Evolutionary conservation across 345 rosid species (phyloP).

Genomic region (Gossypium longicalyx): DNA sequence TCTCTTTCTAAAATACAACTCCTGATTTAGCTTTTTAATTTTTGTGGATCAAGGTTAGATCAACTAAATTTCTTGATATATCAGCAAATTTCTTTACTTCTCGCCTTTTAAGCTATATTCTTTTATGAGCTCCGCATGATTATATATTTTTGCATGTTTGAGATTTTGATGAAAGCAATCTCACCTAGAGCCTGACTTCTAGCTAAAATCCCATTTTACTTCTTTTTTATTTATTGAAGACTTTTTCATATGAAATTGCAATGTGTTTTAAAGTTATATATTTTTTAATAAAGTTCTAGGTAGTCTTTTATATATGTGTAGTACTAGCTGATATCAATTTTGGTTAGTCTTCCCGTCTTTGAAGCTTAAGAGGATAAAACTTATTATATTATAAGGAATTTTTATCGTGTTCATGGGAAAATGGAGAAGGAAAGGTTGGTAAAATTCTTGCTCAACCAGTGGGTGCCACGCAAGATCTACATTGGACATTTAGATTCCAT

Average conservation of each 20-base stretch:
- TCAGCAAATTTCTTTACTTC: neutral
- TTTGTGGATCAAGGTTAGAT: neutral
- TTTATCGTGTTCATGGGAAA: slow-evolving; percentile 3
- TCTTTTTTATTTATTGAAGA: neutral
- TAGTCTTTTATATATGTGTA: neutral
- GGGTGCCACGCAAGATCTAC: neutral
- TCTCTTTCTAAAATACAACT: too few relatives aligned
- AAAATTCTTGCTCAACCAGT: neutral
- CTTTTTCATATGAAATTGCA: neutral
- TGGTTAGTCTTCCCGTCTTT: neutral
- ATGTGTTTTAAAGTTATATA: neutral
- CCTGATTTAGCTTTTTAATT: neutral
- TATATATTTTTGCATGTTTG: neutral
- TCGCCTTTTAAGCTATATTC: neutral
- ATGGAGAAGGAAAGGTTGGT: neutral
- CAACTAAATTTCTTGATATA: neutral
- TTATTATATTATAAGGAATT: neutral
- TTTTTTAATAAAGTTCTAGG: neutral
- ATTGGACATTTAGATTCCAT: neutral
- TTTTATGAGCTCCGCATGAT: neutral
- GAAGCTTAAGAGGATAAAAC: neutral
- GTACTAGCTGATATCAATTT: neutral
- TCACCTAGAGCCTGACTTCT: neutral
- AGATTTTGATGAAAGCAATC: neutral
- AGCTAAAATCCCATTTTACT: neutral